Evolutionary conservation across 352 stramenopile genomes (phyloP).

Genomic region (Phytopythium oedochilum): DNA sequence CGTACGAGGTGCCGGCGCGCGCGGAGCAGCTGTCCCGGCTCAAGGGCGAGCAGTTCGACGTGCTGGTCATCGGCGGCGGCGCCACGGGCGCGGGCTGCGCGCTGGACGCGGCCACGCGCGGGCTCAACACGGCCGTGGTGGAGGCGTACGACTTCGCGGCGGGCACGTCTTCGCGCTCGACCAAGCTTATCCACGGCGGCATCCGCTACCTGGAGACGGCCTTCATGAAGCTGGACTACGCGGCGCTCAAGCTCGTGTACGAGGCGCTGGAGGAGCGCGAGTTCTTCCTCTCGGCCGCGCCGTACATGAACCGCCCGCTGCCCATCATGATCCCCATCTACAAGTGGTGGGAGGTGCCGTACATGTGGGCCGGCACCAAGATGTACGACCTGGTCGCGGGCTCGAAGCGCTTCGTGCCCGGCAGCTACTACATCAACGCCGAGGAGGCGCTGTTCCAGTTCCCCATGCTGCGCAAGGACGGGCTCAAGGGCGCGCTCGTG

Average conservation of each 20-base stretch:
- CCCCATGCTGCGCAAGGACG: slow-evolving; percentile 90
- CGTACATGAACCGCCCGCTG: slow-evolving; percentile 93
- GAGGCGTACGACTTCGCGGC: slow-evolving; percentile 91
- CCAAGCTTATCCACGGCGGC: slow-evolving; percentile 95
- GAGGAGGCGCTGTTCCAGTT: slow-evolving; percentile 93
- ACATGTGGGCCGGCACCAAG: slow-evolving; percentile 93
- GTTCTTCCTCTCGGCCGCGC: slow-evolving; percentile 91
- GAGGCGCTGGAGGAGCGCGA: slow-evolving; percentile 92
- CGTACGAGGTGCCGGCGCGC: slow-evolving; percentile 77
- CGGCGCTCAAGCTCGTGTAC: slow-evolving; percentile 88
- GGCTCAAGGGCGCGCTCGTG: slow-evolving; percentile 90
- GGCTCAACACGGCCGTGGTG: slow-evolving; percentile 91
- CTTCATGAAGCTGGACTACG: slow-evolving; percentile 90
- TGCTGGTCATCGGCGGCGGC: slow-evolving; percentile 92
- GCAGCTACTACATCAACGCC: slow-evolving; percentile 88
- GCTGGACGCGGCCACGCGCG: slow-evolving; percentile 88
- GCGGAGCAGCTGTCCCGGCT: slow-evolving; percentile 70
- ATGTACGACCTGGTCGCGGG: slow-evolving; percentile 92
- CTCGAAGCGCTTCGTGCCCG: slow-evolving; percentile 83
- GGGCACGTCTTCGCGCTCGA: slow-evolving; percentile 91
- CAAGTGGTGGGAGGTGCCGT: slow-evolving; percentile 93
- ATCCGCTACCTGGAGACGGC: slow-evolving; percentile 95
- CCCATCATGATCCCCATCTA: slow-evolving; percentile 97
- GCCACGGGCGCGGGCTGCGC: slow-evolving; percentile 90
- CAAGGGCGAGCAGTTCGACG: slow-evolving; percentile 89